These are phyloP conservation scores for Didymella segeticola DNA, from an alignment of 2,329 filamentous ascomycete species.

Conservation along the genomic window DNA sequence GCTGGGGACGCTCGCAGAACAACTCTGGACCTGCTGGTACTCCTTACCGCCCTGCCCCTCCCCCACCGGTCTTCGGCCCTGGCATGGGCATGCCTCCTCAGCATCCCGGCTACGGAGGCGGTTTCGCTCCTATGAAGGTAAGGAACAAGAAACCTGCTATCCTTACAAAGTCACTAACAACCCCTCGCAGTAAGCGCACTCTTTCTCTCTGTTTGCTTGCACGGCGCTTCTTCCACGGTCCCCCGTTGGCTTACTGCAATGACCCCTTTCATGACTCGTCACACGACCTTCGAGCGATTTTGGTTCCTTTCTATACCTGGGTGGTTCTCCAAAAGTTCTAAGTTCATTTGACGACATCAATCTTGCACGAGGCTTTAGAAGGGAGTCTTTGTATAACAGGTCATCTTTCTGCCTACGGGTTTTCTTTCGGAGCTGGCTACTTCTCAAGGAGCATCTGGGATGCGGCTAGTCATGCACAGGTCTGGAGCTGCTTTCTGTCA, in stretches of 20 bases:
- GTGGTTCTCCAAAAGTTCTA: conserved; percentile 50
- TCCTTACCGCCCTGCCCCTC: conserved; percentile 92
- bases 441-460: conserved; percentile 37
- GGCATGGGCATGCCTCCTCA: conserved; percentile 71
- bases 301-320: conserved; percentile 47
- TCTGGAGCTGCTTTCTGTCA: conserved; percentile 42
- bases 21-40: conserved; percentile 96
- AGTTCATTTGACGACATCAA: conserved; percentile 46
- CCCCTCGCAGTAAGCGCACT: conserved; percentile 45
- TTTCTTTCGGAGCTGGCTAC: conserved; percentile 39
- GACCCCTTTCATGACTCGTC: conserved; percentile 47
- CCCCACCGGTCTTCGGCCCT: conserved; percentile 72
- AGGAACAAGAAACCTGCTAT: conserved; percentile 5
- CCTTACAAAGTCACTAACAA: conserved; percentile 19
- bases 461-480: conserved; percentile 47
- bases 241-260: conserved; percentile 46
- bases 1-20: conserved; percentile 98
- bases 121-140: conserved; percentile 73
- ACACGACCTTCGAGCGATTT: conserved; percentile 47
- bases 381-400: conserved; percentile 49
- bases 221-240: conserved; percentile 45
- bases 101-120: conserved; percentile 62
- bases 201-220: conserved; percentile 45
- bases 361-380: conserved; percentile 44
- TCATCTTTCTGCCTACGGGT: conserved; percentile 42